Conservation (phyloP, 1,139 yeast species). For the Candida gigantensis region DNA sequence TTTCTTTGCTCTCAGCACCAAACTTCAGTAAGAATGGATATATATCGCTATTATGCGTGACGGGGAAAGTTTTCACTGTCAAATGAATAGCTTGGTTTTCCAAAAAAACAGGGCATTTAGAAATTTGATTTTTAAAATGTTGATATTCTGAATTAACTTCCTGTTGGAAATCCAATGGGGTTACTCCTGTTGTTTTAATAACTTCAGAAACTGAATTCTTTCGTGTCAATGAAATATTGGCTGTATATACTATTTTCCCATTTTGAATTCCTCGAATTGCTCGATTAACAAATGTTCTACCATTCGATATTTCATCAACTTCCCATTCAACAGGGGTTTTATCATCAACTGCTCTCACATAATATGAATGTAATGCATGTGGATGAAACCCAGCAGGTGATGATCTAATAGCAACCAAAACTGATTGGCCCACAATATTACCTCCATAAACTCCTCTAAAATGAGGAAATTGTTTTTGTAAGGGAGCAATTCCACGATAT, state of each 20-base stretch:
- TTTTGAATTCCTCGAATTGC: constrained; percentile 57
- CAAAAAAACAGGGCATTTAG: background rate
- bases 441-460: constrained; percentile 39
- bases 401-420: constrained; percentile 31
- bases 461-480: constrained; percentile 25
- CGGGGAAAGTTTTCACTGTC: constrained; percentile 8
- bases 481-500: constrained; percentile 24
- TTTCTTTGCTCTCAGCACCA: constrained; percentile 25
- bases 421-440: constrained; percentile 34
- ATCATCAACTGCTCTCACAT: constrained; percentile 27
- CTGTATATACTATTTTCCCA: constrained; percentile 51
- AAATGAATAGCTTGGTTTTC: constrained; percentile 8
- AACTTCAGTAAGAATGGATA: constrained; percentile 45
- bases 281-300: constrained; percentile 61
- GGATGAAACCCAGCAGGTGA: constrained; percentile 32
- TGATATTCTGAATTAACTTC: constrained; percentile 31
- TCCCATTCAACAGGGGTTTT: constrained; percentile 31
- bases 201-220: constrained; percentile 27
- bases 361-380: constrained; percentile 37
- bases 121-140: constrained; percentile 1
- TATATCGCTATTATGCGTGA: constrained; percentile 19
- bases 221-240: constrained; percentile 52
- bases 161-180: constrained; percentile 37
- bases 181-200: constrained; percentile 12
- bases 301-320: constrained; percentile 42